Evolutionary conservation across 164 flowering plant species (phyloP).

Genomic region (Cinnamomum chago): DNA sequence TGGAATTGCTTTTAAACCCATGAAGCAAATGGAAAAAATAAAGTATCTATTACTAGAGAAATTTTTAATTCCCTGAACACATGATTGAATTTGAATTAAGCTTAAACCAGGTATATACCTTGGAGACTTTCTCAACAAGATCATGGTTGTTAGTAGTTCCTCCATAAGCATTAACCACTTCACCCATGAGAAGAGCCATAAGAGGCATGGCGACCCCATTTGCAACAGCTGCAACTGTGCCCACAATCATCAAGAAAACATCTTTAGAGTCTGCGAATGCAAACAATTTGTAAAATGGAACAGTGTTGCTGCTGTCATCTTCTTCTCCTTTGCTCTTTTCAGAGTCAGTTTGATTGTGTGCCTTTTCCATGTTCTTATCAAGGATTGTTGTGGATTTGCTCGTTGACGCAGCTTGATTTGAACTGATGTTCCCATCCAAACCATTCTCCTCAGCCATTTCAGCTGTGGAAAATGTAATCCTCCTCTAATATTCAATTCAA

Average conservation of each 20-base stretch:
- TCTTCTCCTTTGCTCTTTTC: background rate
- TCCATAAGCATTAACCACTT: constrained; percentile 30
- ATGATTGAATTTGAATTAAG: background rate
- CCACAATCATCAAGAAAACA: constrained; percentile 21
- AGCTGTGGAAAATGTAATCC: background rate
- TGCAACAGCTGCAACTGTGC: constrained; percentile 35
- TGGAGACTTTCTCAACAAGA: constrained; percentile 26
- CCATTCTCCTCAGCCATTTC: background rate
- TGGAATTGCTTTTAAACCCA: background rate
- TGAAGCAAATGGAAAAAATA: background rate
- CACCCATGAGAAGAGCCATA: constrained; percentile 39
- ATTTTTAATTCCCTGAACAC: background rate
- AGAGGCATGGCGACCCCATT: constrained; percentile 39
- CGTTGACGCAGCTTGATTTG: background rate
- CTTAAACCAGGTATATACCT: constrained; percentile 21
- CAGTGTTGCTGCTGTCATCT: background rate
- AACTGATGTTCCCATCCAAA: background rate
- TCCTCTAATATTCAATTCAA: background rate
- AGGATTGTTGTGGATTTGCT: background rate
- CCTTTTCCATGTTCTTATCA: background rate
- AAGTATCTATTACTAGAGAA: background rate
- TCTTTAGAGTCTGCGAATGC: constrained; percentile 21
- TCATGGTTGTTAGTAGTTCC: constrained; percentile 3
- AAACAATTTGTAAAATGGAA: constrained; percentile 21
- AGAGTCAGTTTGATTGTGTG: background rate